phyloP scores from a whole-genome alignment of 805 yeast species.

The Nematodospora valgi region DNA sequence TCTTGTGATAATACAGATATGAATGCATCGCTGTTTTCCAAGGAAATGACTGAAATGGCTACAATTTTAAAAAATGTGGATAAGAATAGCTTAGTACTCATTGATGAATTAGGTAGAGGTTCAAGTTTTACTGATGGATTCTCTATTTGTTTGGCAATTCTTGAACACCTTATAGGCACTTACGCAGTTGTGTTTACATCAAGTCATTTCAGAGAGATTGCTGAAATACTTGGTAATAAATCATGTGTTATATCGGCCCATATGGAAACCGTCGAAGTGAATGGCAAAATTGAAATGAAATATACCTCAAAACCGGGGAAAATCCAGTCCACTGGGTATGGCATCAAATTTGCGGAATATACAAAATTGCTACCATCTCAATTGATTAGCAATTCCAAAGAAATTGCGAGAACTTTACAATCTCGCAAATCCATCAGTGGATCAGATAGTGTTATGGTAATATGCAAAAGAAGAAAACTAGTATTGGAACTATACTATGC shows the following conservation, averaged over 20 bases:
- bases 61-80: constrained; percentile 37
- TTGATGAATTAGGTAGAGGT: constrained; percentile 59
- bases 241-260: constrained; percentile 35
- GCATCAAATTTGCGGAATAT: constrained; percentile 21
- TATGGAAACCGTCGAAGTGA: constrained; percentile 25
- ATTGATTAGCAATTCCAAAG: constrained; percentile 23
- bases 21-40: constrained; percentile 41
- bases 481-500: constrained; percentile 10
- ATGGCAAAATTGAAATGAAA: constrained; percentile 21
- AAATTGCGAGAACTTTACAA: constrained; percentile 13
- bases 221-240: constrained; percentile 27
- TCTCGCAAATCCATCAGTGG: not conserved
- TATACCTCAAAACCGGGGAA: constrained; percentile 21
- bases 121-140: constrained; percentile 44
- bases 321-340: constrained; percentile 24
- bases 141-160: constrained; percentile 44
- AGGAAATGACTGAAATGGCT: constrained; percentile 48
- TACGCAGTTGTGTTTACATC: constrained; percentile 30
- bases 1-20: constrained; percentile 31
- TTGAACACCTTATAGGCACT: constrained; percentile 31
- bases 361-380: constrained; percentile 17
- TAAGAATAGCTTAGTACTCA: constrained; percentile 33
- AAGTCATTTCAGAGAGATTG: constrained; percentile 45
- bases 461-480: constrained; percentile 7
- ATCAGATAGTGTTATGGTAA: constrained; percentile 1